Evolutionary conservation across 176 grass and related monocot species (phyloP).

Genomic region (Phoenix dactylifera): DNA sequence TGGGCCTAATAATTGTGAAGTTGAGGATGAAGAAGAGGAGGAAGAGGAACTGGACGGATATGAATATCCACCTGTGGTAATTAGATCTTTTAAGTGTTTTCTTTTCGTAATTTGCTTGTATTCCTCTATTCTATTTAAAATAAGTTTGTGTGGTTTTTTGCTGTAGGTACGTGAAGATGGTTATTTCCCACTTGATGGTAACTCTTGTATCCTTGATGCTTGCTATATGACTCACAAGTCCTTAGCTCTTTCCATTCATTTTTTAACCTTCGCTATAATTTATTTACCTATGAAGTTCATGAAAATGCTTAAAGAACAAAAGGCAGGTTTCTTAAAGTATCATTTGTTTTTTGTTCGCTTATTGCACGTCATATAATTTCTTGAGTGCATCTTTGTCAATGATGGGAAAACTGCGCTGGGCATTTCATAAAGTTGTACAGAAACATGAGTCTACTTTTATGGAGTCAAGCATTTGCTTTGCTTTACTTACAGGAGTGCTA

Average conservation of each 20-base stretch:
- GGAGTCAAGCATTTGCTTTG: too few relatives aligned
- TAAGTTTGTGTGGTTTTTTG: constrained; percentile 14
- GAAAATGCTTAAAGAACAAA: too few relatives aligned
- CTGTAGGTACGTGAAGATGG: constrained; percentile 33
- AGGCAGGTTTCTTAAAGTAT: too few relatives aligned
- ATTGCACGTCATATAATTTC: too few relatives aligned
- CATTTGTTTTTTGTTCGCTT: too few relatives aligned
- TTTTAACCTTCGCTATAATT: background rate
- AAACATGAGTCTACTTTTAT: too few relatives aligned
- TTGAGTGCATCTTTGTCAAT: too few relatives aligned
- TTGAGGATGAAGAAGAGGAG: constrained; percentile 53
- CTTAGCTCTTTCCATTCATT: constrained; percentile 1
- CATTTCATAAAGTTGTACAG: too few relatives aligned
- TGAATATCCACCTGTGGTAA: constrained; percentile 49
- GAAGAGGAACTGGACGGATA: constrained; percentile 56
- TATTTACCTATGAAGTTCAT: too few relatives aligned
- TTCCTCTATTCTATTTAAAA: constrained; percentile 2
- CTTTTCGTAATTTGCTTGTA: constrained; percentile 6
- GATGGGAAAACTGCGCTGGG: too few relatives aligned
- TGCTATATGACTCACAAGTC: background rate
- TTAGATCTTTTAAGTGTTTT: background rate
- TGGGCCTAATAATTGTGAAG: constrained; percentile 33
- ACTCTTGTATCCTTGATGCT: constrained; percentile 41
- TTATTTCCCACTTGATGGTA: constrained; percentile 30
- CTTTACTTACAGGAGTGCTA: too few relatives aligned